phyloP scores from a whole-genome alignment of 2,329 filamentous ascomycete species.

The Fusarium luffae region DNA sequence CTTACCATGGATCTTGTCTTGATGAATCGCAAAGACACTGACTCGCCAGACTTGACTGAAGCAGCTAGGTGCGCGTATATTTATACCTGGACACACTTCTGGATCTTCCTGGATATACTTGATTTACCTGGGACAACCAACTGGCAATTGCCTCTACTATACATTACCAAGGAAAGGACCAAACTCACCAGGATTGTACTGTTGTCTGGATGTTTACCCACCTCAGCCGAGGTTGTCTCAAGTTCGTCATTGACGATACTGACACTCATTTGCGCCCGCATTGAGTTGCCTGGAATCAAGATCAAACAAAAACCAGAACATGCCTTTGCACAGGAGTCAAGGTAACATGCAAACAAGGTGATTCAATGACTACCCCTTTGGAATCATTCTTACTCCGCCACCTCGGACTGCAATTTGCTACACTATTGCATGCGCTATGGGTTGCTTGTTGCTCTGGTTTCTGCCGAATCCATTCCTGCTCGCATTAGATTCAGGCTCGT shows the following conservation, averaged over 20 bases:
- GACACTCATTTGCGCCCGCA: constrained; percentile 26
- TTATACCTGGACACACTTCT: constrained; percentile 17
- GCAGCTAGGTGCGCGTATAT: constrained; percentile 39
- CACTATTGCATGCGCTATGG: constrained; percentile 21
- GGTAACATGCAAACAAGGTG: constrained; percentile 32
- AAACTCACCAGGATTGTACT: constrained; percentile 21
- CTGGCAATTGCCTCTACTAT: constrained; percentile 24
- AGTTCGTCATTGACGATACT: constrained; percentile 32
- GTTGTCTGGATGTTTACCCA: constrained; percentile 14
- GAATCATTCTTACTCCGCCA: constrained; percentile 1
- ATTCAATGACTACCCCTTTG: constrained; percentile 13
- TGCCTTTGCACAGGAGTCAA: constrained; percentile 32
- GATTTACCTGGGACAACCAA: constrained; percentile 13
- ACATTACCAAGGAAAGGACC: constrained; percentile 32
- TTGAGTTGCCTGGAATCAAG: constrained; percentile 24
- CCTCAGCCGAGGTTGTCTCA: constrained; percentile 37
- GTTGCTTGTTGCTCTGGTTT: constrained; percentile 19
- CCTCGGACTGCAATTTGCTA: constrained; percentile 34
- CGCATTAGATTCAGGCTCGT: background rate
- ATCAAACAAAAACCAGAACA: constrained; percentile 25
- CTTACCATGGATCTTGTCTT: constrained; percentile 40
- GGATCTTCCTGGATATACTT: constrained; percentile 22
- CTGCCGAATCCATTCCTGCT: constrained; percentile 4
- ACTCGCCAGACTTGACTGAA: constrained; percentile 42
- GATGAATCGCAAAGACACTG: constrained; percentile 41